Evolutionary conservation across 768 basidiomycete species (phyloP).

Genomic region (Postia placenta): DNA sequence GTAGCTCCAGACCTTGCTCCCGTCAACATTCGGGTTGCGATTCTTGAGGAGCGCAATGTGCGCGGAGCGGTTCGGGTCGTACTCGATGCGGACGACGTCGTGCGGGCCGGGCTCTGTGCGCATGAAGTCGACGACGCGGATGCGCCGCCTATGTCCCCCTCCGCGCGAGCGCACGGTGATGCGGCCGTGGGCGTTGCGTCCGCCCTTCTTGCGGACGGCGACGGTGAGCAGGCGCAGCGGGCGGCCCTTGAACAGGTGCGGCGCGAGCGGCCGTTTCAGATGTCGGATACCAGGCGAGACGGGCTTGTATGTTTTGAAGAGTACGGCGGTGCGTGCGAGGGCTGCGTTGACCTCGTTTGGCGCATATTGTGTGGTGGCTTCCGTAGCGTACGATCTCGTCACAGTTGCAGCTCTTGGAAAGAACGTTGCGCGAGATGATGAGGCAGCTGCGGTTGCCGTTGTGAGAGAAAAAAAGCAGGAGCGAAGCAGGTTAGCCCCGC

Average conservation of each 20-base stretch:
- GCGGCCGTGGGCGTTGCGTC: conserved; percentile 74
- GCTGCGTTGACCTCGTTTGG: conserved; percentile 32
- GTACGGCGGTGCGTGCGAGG: conserved; percentile 44
- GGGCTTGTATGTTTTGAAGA: conserved; percentile 90
- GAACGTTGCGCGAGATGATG: conserved; percentile 4
- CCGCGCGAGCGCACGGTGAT: conserved; percentile 88
- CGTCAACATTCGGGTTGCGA: conserved; percentile 46
- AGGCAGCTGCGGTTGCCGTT: conserved; percentile 16
- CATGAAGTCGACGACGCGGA: conserved; percentile 82
- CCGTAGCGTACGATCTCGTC: conserved; percentile 32
- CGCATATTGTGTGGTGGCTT: conserved; percentile 22
- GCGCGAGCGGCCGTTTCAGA: conserved; percentile 73
- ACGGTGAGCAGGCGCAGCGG: conserved; percentile 80
- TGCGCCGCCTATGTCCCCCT: conserved; percentile 84
- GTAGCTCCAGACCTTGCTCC: conserved; percentile 70
- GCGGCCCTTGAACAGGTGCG: conserved; percentile 80
- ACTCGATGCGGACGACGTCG: conserved; percentile 92
- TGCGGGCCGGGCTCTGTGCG: conserved; percentile 74
- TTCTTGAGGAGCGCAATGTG: conserved; percentile 88
- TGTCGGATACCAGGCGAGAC: conserved; percentile 84
- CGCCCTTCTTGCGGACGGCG: conserved; percentile 78
- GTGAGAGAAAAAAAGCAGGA: conserved; percentile 24
- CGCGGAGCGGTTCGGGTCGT: conserved; percentile 89
- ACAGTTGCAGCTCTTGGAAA: conserved; percentile 14
- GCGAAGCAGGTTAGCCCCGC: conserved; percentile 36